These are phyloP conservation scores for Chlorella sorokiniana DNA, from an alignment of 139 green algal genomes.

Conservation along the genomic window DNA sequence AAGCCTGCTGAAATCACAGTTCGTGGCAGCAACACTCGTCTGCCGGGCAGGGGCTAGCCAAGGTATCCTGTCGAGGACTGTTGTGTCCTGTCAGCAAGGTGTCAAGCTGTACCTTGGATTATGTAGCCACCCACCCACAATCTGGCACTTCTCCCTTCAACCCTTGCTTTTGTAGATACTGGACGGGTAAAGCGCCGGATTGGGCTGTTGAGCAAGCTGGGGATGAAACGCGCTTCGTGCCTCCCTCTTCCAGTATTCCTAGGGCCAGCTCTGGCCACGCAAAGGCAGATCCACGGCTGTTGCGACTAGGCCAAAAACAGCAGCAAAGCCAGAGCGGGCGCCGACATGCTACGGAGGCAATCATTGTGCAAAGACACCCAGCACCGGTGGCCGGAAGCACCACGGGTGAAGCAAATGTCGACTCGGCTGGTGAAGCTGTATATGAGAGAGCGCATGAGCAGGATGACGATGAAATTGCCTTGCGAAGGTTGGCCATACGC, in stretches of 20 bases:
- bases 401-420: neutral
- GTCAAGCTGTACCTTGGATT: too few species aligned
- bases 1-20: too few species aligned
- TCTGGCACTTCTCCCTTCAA: too few species aligned
- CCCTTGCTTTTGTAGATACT: neutral
- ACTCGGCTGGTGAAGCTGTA: neutral
- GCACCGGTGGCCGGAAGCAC: neutral
- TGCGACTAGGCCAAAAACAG: neutral
- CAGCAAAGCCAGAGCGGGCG: too few species aligned
- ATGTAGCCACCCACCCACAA: too few species aligned
- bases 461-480: conserved; percentile 59
- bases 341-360: too few species aligned
- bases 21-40: too few species aligned
- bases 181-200: conserved; percentile 4
- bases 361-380: too few species aligned
- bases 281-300: too few species aligned
- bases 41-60: too few species aligned
- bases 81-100: too few species aligned
- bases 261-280: neutral
- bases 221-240: neutral
- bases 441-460: conserved; percentile 44
- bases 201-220: neutral
- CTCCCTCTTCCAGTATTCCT: neutral
- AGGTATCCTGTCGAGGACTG: too few species aligned
- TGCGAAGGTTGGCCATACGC: conserved; percentile 55